Evolutionary conservation across 169 alveolate genomes (phyloP), one percentile per base, ranked within the genome.

Genomic region (Eimeria sp.): DNA sequence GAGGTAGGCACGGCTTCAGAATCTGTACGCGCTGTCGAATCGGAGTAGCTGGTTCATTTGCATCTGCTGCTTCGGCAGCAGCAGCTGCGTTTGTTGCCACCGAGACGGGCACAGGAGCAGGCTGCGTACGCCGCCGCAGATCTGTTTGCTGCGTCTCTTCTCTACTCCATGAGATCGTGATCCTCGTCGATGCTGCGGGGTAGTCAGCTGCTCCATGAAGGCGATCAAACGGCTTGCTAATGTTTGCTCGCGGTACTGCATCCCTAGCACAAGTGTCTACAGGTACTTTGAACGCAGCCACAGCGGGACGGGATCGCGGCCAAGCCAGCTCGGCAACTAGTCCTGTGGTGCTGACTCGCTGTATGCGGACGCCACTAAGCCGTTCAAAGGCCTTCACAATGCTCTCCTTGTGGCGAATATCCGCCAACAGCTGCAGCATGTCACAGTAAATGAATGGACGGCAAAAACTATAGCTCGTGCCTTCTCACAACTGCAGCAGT

Each of bases 231-330:
- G 66, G 40, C 56, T 62, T 83, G 52, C 77, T 83, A 14, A 33
- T 58, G 90, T 60, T 30, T 40, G 18, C 77, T 30, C n/a, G 76
- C 30, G 60, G 25, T 40, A 60, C 14, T 58, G 77, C 58, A 60
- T 58, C 77, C 52, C 33, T 56, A 56, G 40, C 77, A 83, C 77
- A 58, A 56, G 23, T 58, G 16, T 56, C 90, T 33, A 56, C 90
- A 37, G 88, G 52, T n/a, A 49, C 13, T 54, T 78, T 68, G 88
- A 78, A 68, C 52, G 88, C 68, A 78, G 49, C 88, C 27, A n/a
- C 88, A 58, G 54, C 68, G n/a, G 85, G 91, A n/a, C n/a, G 96
- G 62, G 90, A 91, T 43, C 85, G 91, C 56, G 96, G 96, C 96
- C 96, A 91, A 52, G 76, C 78, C 52, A 91, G 76, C 60, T 85